phyloP scores from a whole-genome alignment of 371 early-diverging fungal species.

The Gilbertella persicaria region DNA sequence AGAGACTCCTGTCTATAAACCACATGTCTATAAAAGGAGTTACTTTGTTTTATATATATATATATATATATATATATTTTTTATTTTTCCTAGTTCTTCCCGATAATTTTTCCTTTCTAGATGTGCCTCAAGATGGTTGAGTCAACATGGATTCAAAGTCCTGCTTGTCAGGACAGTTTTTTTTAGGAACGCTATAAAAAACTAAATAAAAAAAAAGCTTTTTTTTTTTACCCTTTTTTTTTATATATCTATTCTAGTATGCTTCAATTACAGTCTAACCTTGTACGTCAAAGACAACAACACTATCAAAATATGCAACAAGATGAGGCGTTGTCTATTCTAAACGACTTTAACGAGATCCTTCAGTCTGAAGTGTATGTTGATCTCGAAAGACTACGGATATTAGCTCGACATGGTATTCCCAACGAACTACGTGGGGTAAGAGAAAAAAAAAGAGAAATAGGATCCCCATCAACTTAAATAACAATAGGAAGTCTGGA shows the following conservation, averaged over 20 bases:
- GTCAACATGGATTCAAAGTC: too few relatives aligned
- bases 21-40: too few relatives aligned
- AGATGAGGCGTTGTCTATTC: constrained; percentile 42
- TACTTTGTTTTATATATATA: too few relatives aligned
- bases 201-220: neutral
- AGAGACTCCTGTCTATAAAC: too few relatives aligned
- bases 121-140: too few relatives aligned
- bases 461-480: neutral
- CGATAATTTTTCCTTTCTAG: too few relatives aligned
- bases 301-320: constrained; percentile 21
- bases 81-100: too few relatives aligned
- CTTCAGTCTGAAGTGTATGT: constrained; percentile 82
- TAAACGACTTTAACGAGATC: constrained; percentile 74
- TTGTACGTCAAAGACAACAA: constrained; percentile 14
- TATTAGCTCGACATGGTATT: constrained; percentile 77
- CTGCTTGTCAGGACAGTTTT: too few relatives aligned
- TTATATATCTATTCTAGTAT: constrained; percentile 1
- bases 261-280: constrained; percentile 16
- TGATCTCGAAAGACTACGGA: constrained; percentile 76
- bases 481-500: constrained; percentile 73
- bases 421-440: constrained; percentile 77
- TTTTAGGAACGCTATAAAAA: too few relatives aligned
- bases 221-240: constrained; percentile 7
- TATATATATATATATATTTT: too few relatives aligned
- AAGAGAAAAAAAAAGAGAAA: constrained; percentile 27